Evolutionary conservation across 495 filamentous ascomycete species (phyloP).

Genomic region (Hypoxylon rickii): DNA sequence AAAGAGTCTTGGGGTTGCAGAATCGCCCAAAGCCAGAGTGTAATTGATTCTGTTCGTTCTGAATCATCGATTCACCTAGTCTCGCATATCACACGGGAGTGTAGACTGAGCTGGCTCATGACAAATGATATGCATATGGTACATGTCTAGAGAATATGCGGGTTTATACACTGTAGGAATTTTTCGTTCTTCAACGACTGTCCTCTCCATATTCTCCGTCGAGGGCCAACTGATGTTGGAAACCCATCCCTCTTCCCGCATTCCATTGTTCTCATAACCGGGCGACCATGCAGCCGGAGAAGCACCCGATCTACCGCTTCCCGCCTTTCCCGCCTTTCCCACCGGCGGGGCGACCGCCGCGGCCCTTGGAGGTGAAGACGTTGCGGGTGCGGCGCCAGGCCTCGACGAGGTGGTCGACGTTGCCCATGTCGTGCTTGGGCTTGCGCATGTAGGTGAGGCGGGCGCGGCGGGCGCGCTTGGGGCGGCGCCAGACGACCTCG

Average conservation of each 20-base stretch:
- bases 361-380: conserved; percentile 34
- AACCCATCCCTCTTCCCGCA: too few relatives aligned
- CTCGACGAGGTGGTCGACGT: conserved; percentile 49
- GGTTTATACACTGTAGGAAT: not conserved
- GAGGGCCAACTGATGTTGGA: too few relatives aligned
- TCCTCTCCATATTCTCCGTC: too few relatives aligned
- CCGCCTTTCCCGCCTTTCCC: not conserved
- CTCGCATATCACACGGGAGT: not conserved
- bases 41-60: too few relatives aligned
- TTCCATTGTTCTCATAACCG: too few relatives aligned
- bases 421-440: conserved; percentile 58
- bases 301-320: conserved; percentile 23
- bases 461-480: conserved; percentile 85
- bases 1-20: too few relatives aligned
- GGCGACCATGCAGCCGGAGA: too few relatives aligned
- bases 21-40: too few relatives aligned
- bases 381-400: conserved; percentile 44
- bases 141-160: not conserved
- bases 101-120: not conserved
- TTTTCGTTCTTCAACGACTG: too few relatives aligned
- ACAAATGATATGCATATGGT: not conserved
- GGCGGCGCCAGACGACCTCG: conserved; percentile 86
- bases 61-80: not conserved
- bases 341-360: conserved; percentile 1
- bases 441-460: conserved; percentile 89